A percentile compares a stretch with the other conserved stretches of the same genome.
phyloP scores from a whole-genome alignment of 192 early-diverging fungal species.

The Coemansia sp. region DNA sequence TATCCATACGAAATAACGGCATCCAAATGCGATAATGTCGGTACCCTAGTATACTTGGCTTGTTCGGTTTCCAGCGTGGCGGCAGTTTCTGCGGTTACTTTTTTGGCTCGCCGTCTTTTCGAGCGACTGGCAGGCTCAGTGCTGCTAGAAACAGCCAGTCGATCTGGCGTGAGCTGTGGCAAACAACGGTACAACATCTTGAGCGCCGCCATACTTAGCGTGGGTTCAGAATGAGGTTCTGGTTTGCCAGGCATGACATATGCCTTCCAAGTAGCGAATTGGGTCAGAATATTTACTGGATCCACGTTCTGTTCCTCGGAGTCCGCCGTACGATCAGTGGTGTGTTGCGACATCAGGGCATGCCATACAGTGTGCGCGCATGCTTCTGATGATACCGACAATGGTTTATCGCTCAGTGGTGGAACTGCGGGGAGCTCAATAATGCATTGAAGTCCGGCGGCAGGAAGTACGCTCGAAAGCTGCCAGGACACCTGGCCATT shows the following conservation, averaged over 20 bases:
- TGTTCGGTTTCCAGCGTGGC: background rate
- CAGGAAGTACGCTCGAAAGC: constrained; percentile 12
- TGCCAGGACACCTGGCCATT: background rate
- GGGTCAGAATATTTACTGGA: constrained; percentile 13
- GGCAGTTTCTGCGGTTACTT: background rate
- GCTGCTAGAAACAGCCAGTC: background rate
- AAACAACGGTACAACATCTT: constrained; percentile 21
- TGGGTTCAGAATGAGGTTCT: constrained; percentile 24
- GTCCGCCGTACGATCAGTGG: background rate
- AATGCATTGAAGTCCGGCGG: constrained; percentile 45
- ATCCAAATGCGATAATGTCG: background rate
- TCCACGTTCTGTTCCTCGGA: background rate
- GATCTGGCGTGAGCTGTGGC: constrained; percentile 16
- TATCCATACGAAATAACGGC: constrained; percentile 13
- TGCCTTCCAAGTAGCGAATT: constrained; percentile 21
- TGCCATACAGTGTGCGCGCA: constrained; percentile 28
- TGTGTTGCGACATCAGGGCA: background rate
- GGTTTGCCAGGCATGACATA: constrained; percentile 26
- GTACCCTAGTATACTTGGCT: background rate
- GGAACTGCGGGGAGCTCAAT: constrained; percentile 9
- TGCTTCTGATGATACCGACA: constrained; percentile 28
- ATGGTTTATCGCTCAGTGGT: background rate
- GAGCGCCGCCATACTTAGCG: constrained; percentile 21
- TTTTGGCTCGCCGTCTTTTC: background rate
- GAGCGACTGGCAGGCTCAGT: background rate